These are phyloP conservation scores for Talaromyces sp. DNA, from an alignment of 2,329 filamentous ascomycete genomes.

Conservation along the genomic window DNA sequence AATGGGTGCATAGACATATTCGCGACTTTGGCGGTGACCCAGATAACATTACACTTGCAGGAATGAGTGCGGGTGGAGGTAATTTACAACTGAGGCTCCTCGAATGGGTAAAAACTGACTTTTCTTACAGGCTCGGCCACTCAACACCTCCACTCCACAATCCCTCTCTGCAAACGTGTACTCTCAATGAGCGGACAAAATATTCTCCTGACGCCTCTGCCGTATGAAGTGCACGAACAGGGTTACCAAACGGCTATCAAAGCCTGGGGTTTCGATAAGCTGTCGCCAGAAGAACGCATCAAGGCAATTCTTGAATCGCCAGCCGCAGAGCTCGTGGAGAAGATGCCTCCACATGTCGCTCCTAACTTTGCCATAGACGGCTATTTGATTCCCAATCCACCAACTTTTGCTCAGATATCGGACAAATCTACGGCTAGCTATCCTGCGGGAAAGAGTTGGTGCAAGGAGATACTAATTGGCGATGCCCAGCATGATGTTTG, in stretches of 20 bases:
- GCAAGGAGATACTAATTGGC: conserved; percentile 49
- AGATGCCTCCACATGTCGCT: conserved; percentile 37
- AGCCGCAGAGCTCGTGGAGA: conserved; percentile 42
- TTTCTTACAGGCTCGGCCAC: conserved; percentile 18
- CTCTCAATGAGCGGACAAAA: conserved; percentile 47
- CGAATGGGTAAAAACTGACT: neutral
- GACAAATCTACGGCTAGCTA: conserved; percentile 27
- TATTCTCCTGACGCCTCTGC: conserved; percentile 43
- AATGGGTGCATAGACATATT: conserved; percentile 45
- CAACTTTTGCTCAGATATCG: conserved; percentile 28
- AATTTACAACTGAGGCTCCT: conserved; percentile 12
- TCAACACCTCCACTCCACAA: conserved; percentile 37
- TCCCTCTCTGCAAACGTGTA: conserved; percentile 44
- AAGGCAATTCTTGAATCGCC: conserved; percentile 43
- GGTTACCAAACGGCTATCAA: conserved; percentile 44
- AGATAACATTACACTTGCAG: conserved; percentile 43
- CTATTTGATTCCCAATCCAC: conserved; percentile 38
- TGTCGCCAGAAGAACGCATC: conserved; percentile 43
- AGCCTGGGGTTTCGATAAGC: conserved; percentile 40
- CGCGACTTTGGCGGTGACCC: conserved; percentile 44
- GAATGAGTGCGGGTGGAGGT: conserved; percentile 50
- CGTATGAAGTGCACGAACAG: conserved; percentile 41
- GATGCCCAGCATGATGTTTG: conserved; percentile 50
- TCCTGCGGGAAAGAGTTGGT: conserved; percentile 48
- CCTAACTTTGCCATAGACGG: conserved; percentile 45